phyloP scores from a whole-genome alignment of 805 yeast genomes.

The Clavispora santaluciae region DNA sequence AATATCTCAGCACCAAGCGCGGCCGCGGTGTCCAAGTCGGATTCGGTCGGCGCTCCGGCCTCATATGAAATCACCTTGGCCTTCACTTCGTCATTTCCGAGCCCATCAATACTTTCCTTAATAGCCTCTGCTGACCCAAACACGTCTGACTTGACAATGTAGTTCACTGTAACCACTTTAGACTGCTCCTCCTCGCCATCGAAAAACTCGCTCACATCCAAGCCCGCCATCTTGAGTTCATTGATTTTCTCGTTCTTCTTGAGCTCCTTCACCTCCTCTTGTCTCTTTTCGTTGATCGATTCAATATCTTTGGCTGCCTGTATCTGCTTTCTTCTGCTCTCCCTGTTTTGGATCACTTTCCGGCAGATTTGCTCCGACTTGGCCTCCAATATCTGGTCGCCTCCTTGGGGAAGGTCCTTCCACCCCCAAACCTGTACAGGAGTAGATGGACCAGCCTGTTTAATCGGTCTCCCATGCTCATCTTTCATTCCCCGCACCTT shows the following conservation, averaged over 20 bases:
- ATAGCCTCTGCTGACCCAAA: conserved; percentile 95
- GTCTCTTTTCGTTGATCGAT: conserved; percentile 62
- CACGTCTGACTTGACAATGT: conserved; percentile 85
- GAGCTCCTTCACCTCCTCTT: conserved; percentile 47
- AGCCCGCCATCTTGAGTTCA: conserved; percentile 58
- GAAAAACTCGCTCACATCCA: conserved; percentile 43
- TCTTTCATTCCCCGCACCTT: conserved; percentile 75
- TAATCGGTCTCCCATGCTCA: conserved; percentile 61
- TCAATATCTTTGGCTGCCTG: conserved; percentile 64
- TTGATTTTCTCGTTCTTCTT: conserved; percentile 50
- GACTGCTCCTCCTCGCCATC: conserved; percentile 26
- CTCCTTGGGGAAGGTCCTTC: conserved; percentile 90
- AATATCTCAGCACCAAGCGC: conserved; percentile 59
- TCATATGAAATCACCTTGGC: conserved; percentile 65
- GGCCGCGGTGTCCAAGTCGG: conserved; percentile 37
- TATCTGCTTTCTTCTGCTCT: conserved; percentile 45
- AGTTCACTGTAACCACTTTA: conserved; percentile 37
- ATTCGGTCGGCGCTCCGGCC: conserved; percentile 68
- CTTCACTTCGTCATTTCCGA: conserved; percentile 85
- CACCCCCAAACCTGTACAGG: conserved; percentile 93
- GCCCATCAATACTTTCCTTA: conserved; percentile 65
- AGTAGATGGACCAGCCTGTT: conserved; percentile 74
- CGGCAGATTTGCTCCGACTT: conserved; percentile 70
- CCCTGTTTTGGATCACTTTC: conserved; percentile 63
- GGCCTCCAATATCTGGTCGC: conserved; percentile 78